A percentile compares a stretch with the other conserved stretches of the same genome.
These are phyloP conservation scores for Beauveria australis DNA, from an alignment of 2,329 filamentous ascomycete genomes.

Conservation along the genomic window DNA sequence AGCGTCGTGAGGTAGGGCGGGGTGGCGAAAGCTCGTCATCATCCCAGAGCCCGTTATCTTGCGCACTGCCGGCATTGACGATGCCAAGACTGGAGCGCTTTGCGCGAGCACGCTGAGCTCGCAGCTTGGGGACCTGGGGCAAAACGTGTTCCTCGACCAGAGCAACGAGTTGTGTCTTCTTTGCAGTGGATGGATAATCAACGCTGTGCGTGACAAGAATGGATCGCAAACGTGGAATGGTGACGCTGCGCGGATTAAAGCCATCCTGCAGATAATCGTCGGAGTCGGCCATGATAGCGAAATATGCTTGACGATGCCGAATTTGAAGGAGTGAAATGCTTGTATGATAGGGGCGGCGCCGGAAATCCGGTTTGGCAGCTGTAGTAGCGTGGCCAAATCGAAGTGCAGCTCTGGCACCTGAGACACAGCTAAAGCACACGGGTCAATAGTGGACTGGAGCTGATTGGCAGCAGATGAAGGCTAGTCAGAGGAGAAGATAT, in stretches of 20 bases:
- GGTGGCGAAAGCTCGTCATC: conserved; percentile 49
- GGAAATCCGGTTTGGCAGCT: neutral
- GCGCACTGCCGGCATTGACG: conserved; percentile 55
- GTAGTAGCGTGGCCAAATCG: neutral
- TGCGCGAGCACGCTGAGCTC: conserved; percentile 66
- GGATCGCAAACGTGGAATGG: conserved; percentile 78
- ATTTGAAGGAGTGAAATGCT: neutral
- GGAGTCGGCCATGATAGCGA: conserved; percentile 49
- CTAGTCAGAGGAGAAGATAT: neutral
- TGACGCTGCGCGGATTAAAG: conserved; percentile 78
- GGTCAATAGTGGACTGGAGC: neutral
- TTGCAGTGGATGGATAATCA: conserved; percentile 77
- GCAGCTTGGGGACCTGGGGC: conserved; percentile 68
- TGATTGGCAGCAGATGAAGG: neutral
- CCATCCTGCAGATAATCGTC: conserved; percentile 81
- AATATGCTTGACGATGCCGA: neutral
- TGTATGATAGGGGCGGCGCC: neutral
- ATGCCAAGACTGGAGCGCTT: conserved; percentile 87
- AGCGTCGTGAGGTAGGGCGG: conserved; percentile 41
- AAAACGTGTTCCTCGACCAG: conserved; percentile 74
- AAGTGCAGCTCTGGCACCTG: neutral
- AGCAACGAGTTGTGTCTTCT: conserved; percentile 80
- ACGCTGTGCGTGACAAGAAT: conserved; percentile 87
- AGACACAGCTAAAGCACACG: conserved; percentile 9
- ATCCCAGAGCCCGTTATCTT: conserved; percentile 53